Percentiles rank a stretch among this genome's conserved stretches.
Evolutionary conservation across 2,329 filamentous ascomycete genomes (phyloP).

Genomic region (Xylariaceae sp.): DNA sequence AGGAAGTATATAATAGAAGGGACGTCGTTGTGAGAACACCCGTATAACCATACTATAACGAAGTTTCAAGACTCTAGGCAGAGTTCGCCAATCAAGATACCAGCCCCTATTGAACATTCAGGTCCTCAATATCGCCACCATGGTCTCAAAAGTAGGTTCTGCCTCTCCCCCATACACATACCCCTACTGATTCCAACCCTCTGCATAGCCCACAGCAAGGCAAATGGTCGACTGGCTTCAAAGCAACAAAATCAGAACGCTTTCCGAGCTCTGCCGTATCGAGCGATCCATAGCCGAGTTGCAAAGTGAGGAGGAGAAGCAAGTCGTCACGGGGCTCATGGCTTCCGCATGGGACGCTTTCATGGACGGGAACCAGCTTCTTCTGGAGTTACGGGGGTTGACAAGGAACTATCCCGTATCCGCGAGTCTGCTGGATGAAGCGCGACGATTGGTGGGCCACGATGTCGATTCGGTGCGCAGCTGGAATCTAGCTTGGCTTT

Average conservation of each 20-base stretch:
- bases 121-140: too few relatives aligned
- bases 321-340: constrained; percentile 58
- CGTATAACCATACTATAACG: too few relatives aligned
- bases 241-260: constrained; percentile 66
- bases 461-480: constrained; percentile 63
- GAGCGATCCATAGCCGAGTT: constrained; percentile 59
- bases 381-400: constrained; percentile 63
- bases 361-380: constrained; percentile 62
- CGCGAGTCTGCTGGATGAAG: constrained; percentile 59
- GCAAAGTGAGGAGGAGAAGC: constrained; percentile 53
- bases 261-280: constrained; percentile 66
- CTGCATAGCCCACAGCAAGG: constrained; percentile 33
- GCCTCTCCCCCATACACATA: background rate
- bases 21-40: too few relatives aligned
- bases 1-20: too few relatives aligned
- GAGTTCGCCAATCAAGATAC: too few relatives aligned
- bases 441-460: constrained; percentile 55
- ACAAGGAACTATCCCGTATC: constrained; percentile 64
- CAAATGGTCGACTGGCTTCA: constrained; percentile 59
- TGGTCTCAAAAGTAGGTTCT: too few relatives aligned
- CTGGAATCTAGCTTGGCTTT: constrained; percentile 73
- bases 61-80: too few relatives aligned
- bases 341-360: constrained; percentile 67
- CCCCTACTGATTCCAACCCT: background rate
- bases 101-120: too few relatives aligned